phyloP scores from a whole-genome alignment of 2,329 filamentous ascomycete species.

The Apiospora kogelbergensis region DNA sequence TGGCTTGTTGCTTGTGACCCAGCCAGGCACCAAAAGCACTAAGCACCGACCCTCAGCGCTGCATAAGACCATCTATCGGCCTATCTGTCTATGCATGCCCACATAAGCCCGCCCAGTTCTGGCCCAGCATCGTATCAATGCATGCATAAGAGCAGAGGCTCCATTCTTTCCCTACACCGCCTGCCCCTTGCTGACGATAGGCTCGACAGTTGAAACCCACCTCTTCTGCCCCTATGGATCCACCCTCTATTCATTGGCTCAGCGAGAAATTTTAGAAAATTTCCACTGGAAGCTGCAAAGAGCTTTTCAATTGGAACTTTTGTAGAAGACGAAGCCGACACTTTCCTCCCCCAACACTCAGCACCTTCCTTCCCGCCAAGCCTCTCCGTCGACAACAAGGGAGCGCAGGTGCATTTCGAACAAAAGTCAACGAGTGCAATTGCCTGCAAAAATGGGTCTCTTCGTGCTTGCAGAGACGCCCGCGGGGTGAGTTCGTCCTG shows the following conservation, averaged over 20 bases:
- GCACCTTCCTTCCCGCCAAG: background rate
- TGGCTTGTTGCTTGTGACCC: background rate
- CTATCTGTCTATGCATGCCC: background rate
- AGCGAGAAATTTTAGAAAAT: slow-evolving; percentile 7
- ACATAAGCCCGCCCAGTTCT: no score
- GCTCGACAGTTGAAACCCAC: background rate
- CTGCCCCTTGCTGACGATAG: background rate
- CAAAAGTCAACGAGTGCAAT: slow-evolving; percentile 1
- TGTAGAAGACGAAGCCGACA: background rate
- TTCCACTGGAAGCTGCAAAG: slow-evolving; percentile 6
- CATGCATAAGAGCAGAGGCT: background rate
- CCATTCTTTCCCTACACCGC: background rate
- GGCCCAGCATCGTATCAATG: background rate
- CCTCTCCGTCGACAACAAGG: background rate
- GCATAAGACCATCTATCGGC: background rate
- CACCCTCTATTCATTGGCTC: slow-evolving; percentile 1
- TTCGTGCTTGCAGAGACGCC: slow-evolving; percentile 94
- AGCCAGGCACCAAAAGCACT: background rate
- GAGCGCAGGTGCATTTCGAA: background rate
- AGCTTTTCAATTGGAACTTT: slow-evolving; percentile 8
- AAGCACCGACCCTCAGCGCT: background rate
- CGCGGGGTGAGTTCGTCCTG: slow-evolving; percentile 60
- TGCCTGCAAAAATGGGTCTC: slow-evolving; percentile 68
- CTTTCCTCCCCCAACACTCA: slow-evolving; percentile 2
- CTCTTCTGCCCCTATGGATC: slow-evolving; percentile 3